phyloP scores from a whole-genome alignment of 176 grass and related monocot species.

The Zea mays region DNA sequence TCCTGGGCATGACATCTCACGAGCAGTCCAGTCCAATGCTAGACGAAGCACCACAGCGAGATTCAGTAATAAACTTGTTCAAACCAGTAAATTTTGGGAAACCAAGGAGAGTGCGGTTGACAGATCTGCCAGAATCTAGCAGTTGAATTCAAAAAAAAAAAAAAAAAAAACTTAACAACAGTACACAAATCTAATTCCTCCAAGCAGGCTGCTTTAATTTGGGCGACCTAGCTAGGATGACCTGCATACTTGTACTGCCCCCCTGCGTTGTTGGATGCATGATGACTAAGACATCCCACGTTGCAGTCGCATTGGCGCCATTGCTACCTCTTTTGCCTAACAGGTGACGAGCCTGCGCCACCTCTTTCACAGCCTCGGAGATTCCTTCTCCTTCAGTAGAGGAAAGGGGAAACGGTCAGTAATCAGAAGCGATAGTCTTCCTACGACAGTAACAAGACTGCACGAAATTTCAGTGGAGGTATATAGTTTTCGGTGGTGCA shows the following conservation, averaged over 20 bases:
- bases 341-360: conserved; percentile 39
- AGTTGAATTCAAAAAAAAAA: background rate
- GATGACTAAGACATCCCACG: background rate
- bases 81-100: background rate
- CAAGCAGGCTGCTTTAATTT: conserved; percentile 3
- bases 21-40: background rate
- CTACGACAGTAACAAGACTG: background rate
- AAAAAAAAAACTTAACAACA: background rate
- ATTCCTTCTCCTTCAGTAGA: conserved; percentile 41
- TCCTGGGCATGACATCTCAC: background rate
- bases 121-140: conserved; percentile 4
- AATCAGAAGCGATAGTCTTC: conserved; percentile 10
- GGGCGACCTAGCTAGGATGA: background rate
- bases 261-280: background rate
- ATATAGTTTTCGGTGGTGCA: background rate
- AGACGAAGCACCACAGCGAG: background rate
- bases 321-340: conserved; percentile 35
- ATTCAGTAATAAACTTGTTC: background rate
- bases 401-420: background rate
- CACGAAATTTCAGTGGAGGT: background rate
- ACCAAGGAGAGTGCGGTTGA: background rate
- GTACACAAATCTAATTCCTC: background rate
- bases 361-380: conserved; percentile 45
- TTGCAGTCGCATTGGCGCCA: background rate
- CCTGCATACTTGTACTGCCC: background rate